Conservation (phyloP, 2,329 filamentous ascomycete genomes). For the Clonostachys rhizophaga region DNA sequence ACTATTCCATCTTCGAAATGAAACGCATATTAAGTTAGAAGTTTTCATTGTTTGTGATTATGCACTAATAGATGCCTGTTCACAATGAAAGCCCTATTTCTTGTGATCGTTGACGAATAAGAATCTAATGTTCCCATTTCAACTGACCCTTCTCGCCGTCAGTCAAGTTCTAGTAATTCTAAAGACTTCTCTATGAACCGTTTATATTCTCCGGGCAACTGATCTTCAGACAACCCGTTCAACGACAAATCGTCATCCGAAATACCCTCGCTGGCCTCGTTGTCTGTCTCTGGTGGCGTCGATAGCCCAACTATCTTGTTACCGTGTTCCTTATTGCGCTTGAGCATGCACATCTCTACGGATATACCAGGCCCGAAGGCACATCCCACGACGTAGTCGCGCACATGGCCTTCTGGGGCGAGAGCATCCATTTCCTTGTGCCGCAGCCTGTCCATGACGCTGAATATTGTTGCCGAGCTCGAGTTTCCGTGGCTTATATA, state of each 20-base stretch:
- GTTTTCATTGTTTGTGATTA: too few species aligned
- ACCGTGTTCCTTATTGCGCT: conserved; percentile 29
- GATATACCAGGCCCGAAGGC: conserved; percentile 68
- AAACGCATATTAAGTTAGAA: too few species aligned
- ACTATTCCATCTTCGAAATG: too few species aligned
- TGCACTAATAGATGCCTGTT: too few species aligned
- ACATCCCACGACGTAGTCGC: conserved; percentile 60
- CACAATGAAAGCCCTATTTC: too few species aligned
- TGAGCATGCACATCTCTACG: conserved; percentile 65
- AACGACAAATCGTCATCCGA: conserved; percentile 9
- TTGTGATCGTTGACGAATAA: too few species aligned
- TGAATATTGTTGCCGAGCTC: conserved; percentile 65
- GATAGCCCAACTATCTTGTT: conserved; percentile 28
- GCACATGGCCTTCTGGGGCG: conserved; percentile 39
- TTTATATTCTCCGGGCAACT: neutral
- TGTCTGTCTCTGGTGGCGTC: conserved; percentile 51
- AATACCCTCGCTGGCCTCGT: conserved; percentile 33
- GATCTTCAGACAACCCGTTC: conserved; percentile 5
- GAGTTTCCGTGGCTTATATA: conserved; percentile 67
- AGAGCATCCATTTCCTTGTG: conserved; percentile 54
- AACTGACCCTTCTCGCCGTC: too few species aligned
- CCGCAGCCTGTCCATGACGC: conserved; percentile 59
- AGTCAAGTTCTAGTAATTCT: conserved; percentile 13
- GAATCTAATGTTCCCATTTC: too few species aligned
- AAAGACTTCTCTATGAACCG: conserved; percentile 12